Evolutionary conservation across 495 filamentous ascomycete genomes (phyloP).

Genomic region (Beverwykella pulmonaria): DNA sequence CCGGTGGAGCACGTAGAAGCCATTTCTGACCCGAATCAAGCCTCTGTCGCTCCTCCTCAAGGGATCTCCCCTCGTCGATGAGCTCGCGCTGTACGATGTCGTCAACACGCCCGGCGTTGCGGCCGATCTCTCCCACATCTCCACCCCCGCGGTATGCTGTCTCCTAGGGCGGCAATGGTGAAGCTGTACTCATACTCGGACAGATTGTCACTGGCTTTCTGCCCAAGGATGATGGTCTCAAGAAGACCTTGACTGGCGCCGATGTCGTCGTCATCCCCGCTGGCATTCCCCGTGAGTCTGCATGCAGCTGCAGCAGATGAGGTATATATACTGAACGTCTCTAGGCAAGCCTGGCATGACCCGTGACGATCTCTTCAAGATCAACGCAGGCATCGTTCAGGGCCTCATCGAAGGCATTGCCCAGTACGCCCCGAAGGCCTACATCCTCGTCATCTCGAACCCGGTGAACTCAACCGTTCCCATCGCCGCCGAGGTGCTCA

Average conservation of each 20-base stretch:
- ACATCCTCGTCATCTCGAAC: conserved; percentile 95
- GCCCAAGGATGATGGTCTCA: conserved; percentile 85
- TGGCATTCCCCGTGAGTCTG: conserved; percentile 86
- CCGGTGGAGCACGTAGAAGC: not conserved
- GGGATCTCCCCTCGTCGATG: conserved; percentile 77
- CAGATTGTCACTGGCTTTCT: conserved; percentile 92
- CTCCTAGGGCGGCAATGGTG: not conserved
- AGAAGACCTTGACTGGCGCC: conserved; percentile 82
- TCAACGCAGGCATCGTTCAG: conserved; percentile 93
- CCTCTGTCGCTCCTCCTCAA: conserved; percentile 95
- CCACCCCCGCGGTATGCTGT: conserved; percentile 76
- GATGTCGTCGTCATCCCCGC: conserved; percentile 97
- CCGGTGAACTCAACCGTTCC: conserved; percentile 99
- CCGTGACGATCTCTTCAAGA: conserved; percentile 98
- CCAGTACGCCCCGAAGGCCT: conserved; percentile 85
- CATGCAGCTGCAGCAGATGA: not conserved
- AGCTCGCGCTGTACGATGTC: conserved; percentile 97
- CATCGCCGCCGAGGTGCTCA: conserved; percentile 94
- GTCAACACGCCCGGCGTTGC: conserved; percentile 97
- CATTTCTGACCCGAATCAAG: conserved; percentile 56
- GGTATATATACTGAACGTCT: conserved; percentile 9
- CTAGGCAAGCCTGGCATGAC: conserved; percentile 98
- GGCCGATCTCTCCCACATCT: conserved; percentile 96
- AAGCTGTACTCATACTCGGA: conserved; percentile 25
- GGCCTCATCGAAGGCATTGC: conserved; percentile 65